Evolutionary conservation across 78 protist species (phyloP), one percentile per base, ranked within the genome.

Genomic region (Anaeramoeba flamelloides): DNA sequence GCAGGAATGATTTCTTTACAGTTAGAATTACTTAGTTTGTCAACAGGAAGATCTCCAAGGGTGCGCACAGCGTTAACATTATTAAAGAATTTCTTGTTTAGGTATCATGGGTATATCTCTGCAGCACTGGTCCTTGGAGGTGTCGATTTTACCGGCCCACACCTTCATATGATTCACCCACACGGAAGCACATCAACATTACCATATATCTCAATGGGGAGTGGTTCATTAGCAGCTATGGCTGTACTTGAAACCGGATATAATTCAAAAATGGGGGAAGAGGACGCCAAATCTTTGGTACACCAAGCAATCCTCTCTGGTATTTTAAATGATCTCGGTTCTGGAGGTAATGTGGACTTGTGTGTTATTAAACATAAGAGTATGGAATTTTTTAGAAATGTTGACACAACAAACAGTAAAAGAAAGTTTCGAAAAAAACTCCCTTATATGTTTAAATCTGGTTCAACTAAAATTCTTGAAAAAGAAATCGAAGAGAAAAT

Each of bases 111-210:
- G 36, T 89, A 97, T 75, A 77, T 97, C 34, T n/a, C 88, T 36
- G 98, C 99, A 0, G 95, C 97, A 30, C 89, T 97, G 33, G 89
- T 97, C 17, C 85, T 96, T 8, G 99, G 99, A n/a, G 99, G 99
- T 3, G 87, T 88, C 37, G 96, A 94, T 76, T 31, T 89, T 36
- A 82, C 65, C 36, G 98, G 99, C 3, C 93, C 98, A 2, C 76
- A 80, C 8, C 88, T 97, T 31, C 85, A 86, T 87, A 86, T 91
- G 0, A 84, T 97, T 74, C 77, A 89, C 39, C 97, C 98, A 40
- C 97, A 94, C 83, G 99, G 99, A 26, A 74, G 81, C 4, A 86
- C 93, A 0, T 94, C 91, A 83, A 78, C 79, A 32, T 91, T 93
- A 65, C 98, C 98, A 2, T 97, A 85, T 82, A 93, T 93, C 22